Base-by-base conservation (phyloP, 1,284 basidiomycete genomes). In the Moesziomyces sp. region DNA sequence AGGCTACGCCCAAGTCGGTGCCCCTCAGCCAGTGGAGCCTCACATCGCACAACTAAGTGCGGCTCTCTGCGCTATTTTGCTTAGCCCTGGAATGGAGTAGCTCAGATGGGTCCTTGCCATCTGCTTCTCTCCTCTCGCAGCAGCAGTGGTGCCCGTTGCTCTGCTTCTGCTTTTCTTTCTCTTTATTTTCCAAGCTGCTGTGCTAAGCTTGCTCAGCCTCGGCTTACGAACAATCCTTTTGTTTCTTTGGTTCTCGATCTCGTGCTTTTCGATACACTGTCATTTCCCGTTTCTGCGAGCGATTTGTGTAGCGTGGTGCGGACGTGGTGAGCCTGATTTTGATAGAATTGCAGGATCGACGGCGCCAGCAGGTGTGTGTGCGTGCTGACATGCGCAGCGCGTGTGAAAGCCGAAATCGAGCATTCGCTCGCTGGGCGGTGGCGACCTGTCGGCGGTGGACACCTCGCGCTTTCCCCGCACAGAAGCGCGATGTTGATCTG, bases 1-100 rank as follows among this genome's bases (percentile, higher is more conserved):
- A 57, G 47, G 65, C 72, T 7, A 56, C 59, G n/a, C 82, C 82
- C 47, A 70, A 71, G 56, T 71, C 61, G 44, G 82, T 84, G 18
- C 48, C 77, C 3, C 73, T 84, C 28, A 51, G 53, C 55, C 46
- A 76, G 43, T 84, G 82, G 82, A 70, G 57, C n/a, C 67, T 83
- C 24, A 82, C 77, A 28, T 76, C 72, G 60, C 82, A 84, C 74
- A 75, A 75, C 73, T 68, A 74, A 71, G 47, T 26, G 40, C 30
- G 5, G 7, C 18, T 16, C 38, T 16, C 3, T 14, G 16, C 38
- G 38, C 38, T 18, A 16, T 40, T n/a, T 16, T 40, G 38, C 38
- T n/a, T 16, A 40, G 16, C 38, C 7, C 18, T 40, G 38, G 38
- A 40, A 40, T n/a, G 38, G 14, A n/a, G 38, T 18, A 18, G 11